Evolutionary conservation across 176 grass and related monocot species (phyloP).

Genomic region (Triticum timopheevii): DNA sequence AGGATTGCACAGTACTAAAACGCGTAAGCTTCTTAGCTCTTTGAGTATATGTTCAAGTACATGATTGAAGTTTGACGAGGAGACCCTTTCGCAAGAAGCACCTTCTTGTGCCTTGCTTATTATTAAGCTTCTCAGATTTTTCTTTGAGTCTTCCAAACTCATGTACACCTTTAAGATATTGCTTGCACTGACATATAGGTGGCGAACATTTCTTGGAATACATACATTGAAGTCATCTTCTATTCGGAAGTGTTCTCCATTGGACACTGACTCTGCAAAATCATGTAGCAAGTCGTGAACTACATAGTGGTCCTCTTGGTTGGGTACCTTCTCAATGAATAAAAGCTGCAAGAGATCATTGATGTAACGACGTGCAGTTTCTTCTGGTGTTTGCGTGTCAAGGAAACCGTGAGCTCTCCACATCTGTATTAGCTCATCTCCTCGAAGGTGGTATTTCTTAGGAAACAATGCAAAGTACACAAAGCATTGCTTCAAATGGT

Average conservation of each 20-base stretch:
- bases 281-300: slow-evolving; percentile 63
- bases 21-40: slow-evolving; percentile 32
- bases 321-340: slow-evolving; percentile 37
- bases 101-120: slow-evolving; percentile 12
- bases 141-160: no score
- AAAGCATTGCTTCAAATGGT: slow-evolving; percentile 52
- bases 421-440: slow-evolving; percentile 29
- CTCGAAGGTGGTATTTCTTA: slow-evolving; percentile 25
- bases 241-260: slow-evolving; percentile 43
- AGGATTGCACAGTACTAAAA: slow-evolving; percentile 32
- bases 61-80: slow-evolving; percentile 8
- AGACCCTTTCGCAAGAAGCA: not conserved
- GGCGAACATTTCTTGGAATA: slow-evolving; percentile 30
- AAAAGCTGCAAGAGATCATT: slow-evolving; percentile 37
- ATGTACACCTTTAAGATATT: slow-evolving; percentile 14
- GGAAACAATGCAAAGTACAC: slow-evolving; percentile 53
- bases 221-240: slow-evolving; percentile 27
- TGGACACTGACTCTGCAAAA: slow-evolving; percentile 36
- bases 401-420: slow-evolving; percentile 60
- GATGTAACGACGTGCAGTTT: slow-evolving; percentile 32
- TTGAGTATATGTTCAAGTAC: not conserved
- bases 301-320: slow-evolving; percentile 25
- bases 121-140: slow-evolving; percentile 44
- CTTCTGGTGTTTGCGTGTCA: slow-evolving; percentile 18
- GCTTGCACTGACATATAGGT: slow-evolving; percentile 44